Base-by-base conservation (phyloP, 352 stramenopile genomes). In the Peronospora belbahrii region DNA sequence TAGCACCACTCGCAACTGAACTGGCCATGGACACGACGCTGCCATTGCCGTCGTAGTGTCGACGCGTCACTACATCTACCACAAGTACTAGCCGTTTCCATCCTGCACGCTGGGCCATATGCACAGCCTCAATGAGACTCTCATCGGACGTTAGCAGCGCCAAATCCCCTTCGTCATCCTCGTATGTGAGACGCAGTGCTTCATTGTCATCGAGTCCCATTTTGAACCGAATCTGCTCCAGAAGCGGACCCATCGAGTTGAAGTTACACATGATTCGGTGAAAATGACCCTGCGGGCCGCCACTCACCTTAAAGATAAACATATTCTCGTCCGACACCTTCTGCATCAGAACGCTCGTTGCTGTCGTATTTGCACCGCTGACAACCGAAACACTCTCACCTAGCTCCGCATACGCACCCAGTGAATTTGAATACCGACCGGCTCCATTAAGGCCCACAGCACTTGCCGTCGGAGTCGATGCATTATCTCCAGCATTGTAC, bases 241-340 rank as follows among this genome's bases (percentile, higher is more conserved):
- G 56, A n/a, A 95, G 49, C 20, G 72, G 42, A 1, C 51, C 59
- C 42, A 92, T 75, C 34, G 74, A 66, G 43, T 92, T 76, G 54
- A 83, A 90, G 9, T 65, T 66, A 31, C 77, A 87, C 62, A 90
- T 74, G 43, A 95, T 80, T 31, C 83, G 83, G 56, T 95, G 82
- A 54, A 88, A 90, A 43, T 93, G 81, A 13, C 80, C 81, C 45
- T 85, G 65, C 9, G 66, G 62, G 25, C 72, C 73, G 39, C 93
- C 82, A 42, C 77, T 94, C 30, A 95, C 78, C 57, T 95, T 95
- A 62, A 95, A 95, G 22, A 95, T 67, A 42, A 91, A 95, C 39
- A 59, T 64, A 32, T 64, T 66, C 8, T 90, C 82, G 27, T 92
- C 81, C 13, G 62, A 61, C 35, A 65, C 59, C 34, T 81, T 81